Conservation (phyloP, 1,284 basidiomycete species). For the Rhodotorula sp. region DNA sequence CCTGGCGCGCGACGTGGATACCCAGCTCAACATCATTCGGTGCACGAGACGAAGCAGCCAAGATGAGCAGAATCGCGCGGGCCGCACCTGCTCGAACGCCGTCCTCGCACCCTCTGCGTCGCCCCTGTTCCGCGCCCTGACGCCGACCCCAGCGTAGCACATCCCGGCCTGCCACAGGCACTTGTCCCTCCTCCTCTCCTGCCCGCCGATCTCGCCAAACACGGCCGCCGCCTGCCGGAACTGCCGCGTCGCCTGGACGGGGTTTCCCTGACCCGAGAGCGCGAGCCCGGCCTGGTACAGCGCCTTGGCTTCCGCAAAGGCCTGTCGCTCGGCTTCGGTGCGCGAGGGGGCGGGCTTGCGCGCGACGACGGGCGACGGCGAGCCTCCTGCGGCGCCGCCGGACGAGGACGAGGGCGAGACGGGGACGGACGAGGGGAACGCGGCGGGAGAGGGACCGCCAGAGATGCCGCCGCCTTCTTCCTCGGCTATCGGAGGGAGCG, state of each 20-base stretch:
- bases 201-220: constrained; percentile 4
- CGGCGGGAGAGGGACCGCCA: too few species aligned
- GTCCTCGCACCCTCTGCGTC: constrained; percentile 6
- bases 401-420: too few species aligned
- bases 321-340: neutral
- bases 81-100: constrained; percentile 22
- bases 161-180: constrained; percentile 21
- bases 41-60: neutral
- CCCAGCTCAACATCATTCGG: too few species aligned
- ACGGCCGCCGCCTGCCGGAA: constrained; percentile 21
- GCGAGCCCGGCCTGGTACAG: constrained; percentile 11
- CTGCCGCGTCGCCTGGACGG: constrained; percentile 13
- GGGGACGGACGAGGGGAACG: too few species aligned
- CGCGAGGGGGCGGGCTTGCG: neutral
- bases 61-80: too few species aligned
- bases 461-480: too few species aligned
- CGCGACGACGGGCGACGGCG: neutral
- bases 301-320: constrained; percentile 22
- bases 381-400: too few species aligned
- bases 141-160: constrained; percentile 9
- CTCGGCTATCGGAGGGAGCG: too few species aligned
- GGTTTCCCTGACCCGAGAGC: constrained; percentile 3
- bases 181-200: constrained; percentile 11
- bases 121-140: constrained; percentile 1
- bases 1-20: neutral